Conservation (phyloP, 805 yeast genomes). For the Diddensiella santjacobensis region DNA sequence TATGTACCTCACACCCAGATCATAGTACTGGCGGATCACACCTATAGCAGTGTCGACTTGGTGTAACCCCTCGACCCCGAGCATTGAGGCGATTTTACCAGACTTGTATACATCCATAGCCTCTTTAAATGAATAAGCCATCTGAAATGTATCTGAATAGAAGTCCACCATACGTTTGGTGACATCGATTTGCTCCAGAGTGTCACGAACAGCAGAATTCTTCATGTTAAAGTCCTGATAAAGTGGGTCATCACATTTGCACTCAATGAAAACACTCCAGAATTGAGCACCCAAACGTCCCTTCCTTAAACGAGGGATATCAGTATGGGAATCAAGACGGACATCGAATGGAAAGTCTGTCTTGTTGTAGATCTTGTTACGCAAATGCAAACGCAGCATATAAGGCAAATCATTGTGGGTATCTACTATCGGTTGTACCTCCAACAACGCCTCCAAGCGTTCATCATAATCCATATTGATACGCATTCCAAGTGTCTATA, state of each 20-base stretch:
- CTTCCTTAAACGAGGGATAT: slow-evolving; percentile 39
- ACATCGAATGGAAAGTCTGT: slow-evolving; percentile 40
- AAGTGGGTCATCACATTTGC: slow-evolving; percentile 22
- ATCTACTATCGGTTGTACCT: slow-evolving; percentile 41
- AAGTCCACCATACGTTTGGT: slow-evolving; percentile 42
- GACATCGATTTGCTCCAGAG: slow-evolving; percentile 52
- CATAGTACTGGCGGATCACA: slow-evolving; percentile 46
- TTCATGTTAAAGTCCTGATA: slow-evolving; percentile 43
- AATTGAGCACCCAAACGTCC: slow-evolving; percentile 50
- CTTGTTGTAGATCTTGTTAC: slow-evolving; percentile 39
- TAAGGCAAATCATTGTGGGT: slow-evolving; percentile 53
- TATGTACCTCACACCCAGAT: slow-evolving; percentile 50
- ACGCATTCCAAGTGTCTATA: no score
- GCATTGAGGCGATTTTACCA: slow-evolving; percentile 42
- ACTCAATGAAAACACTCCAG: slow-evolving; percentile 48
- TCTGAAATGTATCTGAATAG: slow-evolving; percentile 39
- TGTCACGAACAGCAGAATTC: slow-evolving; percentile 47
- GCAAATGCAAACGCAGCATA: slow-evolving; percentile 43
- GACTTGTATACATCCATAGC: slow-evolving; percentile 37
- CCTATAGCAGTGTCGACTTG: slow-evolving; percentile 49
- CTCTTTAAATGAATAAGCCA: slow-evolving; percentile 41
- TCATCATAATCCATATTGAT: not conserved
- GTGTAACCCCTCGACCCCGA: slow-evolving; percentile 55
- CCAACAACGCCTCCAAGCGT: not conserved
- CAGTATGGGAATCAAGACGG: slow-evolving; percentile 43